Conservation (phyloP, 2,329 filamentous ascomycete species). For the Ascochyta pisi region DNA sequence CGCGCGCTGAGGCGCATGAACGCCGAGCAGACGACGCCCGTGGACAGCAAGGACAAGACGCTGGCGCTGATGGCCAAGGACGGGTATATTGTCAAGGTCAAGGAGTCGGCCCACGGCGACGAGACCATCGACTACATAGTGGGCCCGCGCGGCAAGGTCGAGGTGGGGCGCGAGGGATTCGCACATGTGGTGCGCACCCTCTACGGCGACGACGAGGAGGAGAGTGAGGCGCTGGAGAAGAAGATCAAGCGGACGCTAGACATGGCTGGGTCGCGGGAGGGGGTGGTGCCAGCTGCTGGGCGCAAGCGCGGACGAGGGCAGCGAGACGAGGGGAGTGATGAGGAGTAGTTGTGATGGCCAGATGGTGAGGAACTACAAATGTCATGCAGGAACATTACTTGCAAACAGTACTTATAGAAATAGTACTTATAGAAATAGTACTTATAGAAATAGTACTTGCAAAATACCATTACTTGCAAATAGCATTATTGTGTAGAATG, state of each 20-base stretch:
- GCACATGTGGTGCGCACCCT: slow-evolving; percentile 69
- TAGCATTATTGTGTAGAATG: too few relatives aligned
- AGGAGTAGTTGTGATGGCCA: not conserved
- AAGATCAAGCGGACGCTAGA: slow-evolving; percentile 44
- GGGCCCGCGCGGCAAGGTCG: slow-evolving; percentile 83
- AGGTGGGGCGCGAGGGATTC: slow-evolving; percentile 80
- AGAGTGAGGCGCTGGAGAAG: slow-evolving; percentile 41
- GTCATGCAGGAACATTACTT: too few relatives aligned
- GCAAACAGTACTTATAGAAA: too few relatives aligned
- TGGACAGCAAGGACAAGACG: slow-evolving; percentile 75
- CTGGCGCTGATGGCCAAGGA: slow-evolving; percentile 79
- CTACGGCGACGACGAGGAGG: slow-evolving; percentile 50
- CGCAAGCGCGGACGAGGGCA: slow-evolving; percentile 29
- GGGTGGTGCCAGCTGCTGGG: slow-evolving; percentile 6
- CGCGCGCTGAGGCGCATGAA: slow-evolving; percentile 78
- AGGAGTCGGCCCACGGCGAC: slow-evolving; percentile 74
- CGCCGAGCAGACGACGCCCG: slow-evolving; percentile 74
- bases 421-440: too few relatives aligned
- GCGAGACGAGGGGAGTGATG: slow-evolving; percentile 10
- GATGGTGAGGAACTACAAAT: too few relatives aligned
- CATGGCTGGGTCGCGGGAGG: slow-evolving; percentile 28
- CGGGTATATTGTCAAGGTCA: slow-evolving; percentile 78
- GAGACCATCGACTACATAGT: slow-evolving; percentile 82
- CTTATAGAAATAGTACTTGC: too few relatives aligned
- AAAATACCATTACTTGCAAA: too few relatives aligned